Percentiles rank a stretch among this genome's conserved stretches.
Evolutionary conservation across 768 basidiomycete genomes (phyloP).

Genomic region (Naganishia friedmannii): DNA sequence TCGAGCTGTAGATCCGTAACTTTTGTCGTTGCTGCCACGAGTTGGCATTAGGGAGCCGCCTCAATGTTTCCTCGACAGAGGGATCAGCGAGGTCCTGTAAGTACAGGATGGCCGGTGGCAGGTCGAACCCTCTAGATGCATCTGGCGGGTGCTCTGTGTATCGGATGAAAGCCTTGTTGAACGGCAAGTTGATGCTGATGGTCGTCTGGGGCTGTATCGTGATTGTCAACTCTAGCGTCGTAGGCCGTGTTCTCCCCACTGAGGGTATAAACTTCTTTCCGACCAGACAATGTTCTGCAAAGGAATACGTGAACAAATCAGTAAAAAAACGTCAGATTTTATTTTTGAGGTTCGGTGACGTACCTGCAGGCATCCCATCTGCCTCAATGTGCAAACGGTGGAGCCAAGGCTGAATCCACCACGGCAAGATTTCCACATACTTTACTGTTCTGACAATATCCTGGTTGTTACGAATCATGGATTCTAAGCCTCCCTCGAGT

Average conservation of each 20-base stretch:
- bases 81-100: conserved; percentile 29
- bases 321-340: conserved; percentile 3
- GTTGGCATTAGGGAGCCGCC: no score
- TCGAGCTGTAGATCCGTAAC: conserved; percentile 68
- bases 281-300: background rate
- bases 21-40: background rate
- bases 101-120: conserved; percentile 70
- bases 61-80: no score
- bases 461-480: conserved; percentile 66
- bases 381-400: conserved; percentile 65
- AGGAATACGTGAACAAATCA: background rate
- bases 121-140: conserved; percentile 89
- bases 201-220: conserved; percentile 67
- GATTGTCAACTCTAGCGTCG: conserved; percentile 71
- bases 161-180: conserved; percentile 77
- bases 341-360: background rate
- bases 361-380: conserved; percentile 12
- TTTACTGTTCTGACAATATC: conserved; percentile 56
- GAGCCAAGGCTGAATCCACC: conserved; percentile 82
- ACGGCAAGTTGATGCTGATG: conserved; percentile 66
- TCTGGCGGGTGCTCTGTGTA: conserved; percentile 97
- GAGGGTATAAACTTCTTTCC: conserved; percentile 10
- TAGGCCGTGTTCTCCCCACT: conserved; percentile 53
- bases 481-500: conserved; percentile 67
- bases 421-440: conserved; percentile 90